Percentiles rank a stretch among this genome's conserved stretches.
These are phyloP conservation scores for Venturia carpophila DNA, from an alignment of 2,329 filamentous ascomycete species.

Conservation along the genomic window DNA sequence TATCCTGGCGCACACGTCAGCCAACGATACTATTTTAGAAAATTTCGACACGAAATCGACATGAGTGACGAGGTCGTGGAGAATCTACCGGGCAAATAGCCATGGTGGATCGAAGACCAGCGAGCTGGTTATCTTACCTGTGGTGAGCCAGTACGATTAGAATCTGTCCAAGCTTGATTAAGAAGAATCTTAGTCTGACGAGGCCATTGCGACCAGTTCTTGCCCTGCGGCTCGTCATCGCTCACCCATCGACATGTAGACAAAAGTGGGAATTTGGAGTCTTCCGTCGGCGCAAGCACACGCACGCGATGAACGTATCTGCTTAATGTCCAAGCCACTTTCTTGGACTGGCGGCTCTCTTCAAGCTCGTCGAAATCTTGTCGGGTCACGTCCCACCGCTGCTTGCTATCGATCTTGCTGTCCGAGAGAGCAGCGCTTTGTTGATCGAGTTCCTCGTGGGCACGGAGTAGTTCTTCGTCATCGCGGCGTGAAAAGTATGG, in stretches of 20 bases:
- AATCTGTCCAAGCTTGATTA: constrained; percentile 27
- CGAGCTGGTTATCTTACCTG: neutral
- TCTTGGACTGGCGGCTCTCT: constrained; percentile 29
- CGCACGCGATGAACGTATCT: constrained; percentile 33
- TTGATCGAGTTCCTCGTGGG: constrained; percentile 26
- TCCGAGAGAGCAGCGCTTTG: constrained; percentile 12
- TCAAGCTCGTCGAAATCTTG: constrained; percentile 27
- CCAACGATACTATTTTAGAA: constrained; percentile 24
- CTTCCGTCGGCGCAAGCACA: constrained; percentile 26
- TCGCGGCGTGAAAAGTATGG: constrained; percentile 29
- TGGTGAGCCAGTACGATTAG: neutral
- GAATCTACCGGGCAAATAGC: no score
- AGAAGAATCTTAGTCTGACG: neutral
- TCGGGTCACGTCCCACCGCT: constrained; percentile 15
- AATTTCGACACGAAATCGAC: no score
- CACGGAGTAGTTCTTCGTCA: constrained; percentile 29
- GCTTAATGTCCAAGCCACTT: constrained; percentile 33
- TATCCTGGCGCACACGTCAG: constrained; percentile 27
- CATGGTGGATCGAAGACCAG: no score
- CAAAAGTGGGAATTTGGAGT: constrained; percentile 24
- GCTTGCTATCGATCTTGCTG: constrained; percentile 16
- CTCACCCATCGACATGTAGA: constrained; percentile 26
- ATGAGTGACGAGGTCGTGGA: no score
- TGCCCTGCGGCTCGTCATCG: constrained; percentile 21
- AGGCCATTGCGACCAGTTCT: constrained; percentile 6